Evolutionary conservation across 2,329 filamentous ascomycete species (phyloP).

Genomic region (Pleomassaria siparia): DNA sequence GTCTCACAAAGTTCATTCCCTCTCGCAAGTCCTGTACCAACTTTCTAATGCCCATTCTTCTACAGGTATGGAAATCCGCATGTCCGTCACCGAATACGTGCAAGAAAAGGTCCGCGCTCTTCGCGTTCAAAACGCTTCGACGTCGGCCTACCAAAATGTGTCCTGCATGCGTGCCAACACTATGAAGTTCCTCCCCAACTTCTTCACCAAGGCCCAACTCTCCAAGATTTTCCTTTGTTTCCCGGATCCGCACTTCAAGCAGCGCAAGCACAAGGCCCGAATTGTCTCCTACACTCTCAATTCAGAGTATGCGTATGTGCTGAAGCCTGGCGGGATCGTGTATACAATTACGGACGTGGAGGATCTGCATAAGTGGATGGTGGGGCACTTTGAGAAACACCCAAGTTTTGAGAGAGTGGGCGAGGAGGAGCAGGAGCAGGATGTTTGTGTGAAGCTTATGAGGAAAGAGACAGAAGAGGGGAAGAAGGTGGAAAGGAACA

Average conservation of each 20-base stretch:
- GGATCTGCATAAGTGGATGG: constrained; percentile 92
- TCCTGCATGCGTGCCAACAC: constrained; percentile 88
- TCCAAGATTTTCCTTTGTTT: constrained; percentile 97
- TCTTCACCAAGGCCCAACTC: constrained; percentile 80
- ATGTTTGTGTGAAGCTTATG: constrained; percentile 75
- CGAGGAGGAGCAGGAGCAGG: constrained; percentile 66
- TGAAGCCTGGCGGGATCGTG: constrained; percentile 79
- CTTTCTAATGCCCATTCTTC: neutral
- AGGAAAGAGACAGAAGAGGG: constrained; percentile 88
- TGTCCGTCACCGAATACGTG: constrained; percentile 87
- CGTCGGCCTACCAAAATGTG: constrained; percentile 74
- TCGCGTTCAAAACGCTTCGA: constrained; percentile 60
- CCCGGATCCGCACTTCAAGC: constrained; percentile 97
- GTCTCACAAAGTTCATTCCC: neutral
- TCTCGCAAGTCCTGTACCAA: neutral
- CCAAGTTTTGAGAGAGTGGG: constrained; percentile 76
- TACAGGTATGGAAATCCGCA: constrained; percentile 86
- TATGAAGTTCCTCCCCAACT: constrained; percentile 99
- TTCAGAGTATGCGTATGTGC: constrained; percentile 88
- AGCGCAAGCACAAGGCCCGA: constrained; percentile 92
- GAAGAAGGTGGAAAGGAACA: constrained; percentile 92
- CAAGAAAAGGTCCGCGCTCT: constrained; percentile 83
- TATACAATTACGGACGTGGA: constrained; percentile 99
- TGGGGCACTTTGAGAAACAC: constrained; percentile 77
- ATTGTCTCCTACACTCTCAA: constrained; percentile 89